These are phyloP conservation scores for Vararia minispora DNA, from an alignment of 768 basidiomycete genomes.

Conservation along the genomic window DNA sequence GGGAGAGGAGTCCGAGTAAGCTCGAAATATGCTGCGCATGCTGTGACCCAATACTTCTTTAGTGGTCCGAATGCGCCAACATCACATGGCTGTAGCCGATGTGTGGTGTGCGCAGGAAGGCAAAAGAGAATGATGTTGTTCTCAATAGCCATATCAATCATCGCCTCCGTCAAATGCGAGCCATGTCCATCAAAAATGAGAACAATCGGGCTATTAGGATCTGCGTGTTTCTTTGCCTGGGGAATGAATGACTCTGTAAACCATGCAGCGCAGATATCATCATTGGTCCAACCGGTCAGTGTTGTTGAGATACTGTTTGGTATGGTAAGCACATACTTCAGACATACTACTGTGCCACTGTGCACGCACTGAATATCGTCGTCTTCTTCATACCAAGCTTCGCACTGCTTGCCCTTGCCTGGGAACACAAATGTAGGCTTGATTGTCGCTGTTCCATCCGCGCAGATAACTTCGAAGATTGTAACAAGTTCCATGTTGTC, in stretches of 20 bases:
- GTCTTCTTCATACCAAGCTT: slow-evolving; percentile 18
- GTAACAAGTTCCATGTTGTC: slow-evolving; percentile 35
- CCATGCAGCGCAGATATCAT: slow-evolving; percentile 25
- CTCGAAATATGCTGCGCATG: too few relatives aligned
- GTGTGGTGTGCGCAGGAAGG: slow-evolving; percentile 31
- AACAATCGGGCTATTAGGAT: slow-evolving; percentile 21
- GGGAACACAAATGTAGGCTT: slow-evolving; percentile 29
- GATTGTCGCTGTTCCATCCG: slow-evolving; percentile 26
- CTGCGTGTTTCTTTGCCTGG: slow-evolving; percentile 19
- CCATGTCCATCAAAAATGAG: slow-evolving; percentile 35
- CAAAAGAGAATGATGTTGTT: slow-evolving; percentile 22
- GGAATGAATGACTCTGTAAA: slow-evolving; percentile 29
- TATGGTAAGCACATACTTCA: slow-evolving; percentile 18
- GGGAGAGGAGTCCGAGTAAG: too few relatives aligned
- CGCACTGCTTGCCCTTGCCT: slow-evolving; percentile 16
- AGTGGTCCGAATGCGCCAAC: slow-evolving; percentile 28
- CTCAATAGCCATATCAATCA: slow-evolving; percentile 18
- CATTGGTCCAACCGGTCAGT: slow-evolving; percentile 32
- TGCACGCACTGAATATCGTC: slow-evolving; percentile 14
- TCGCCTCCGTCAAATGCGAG: slow-evolving; percentile 23
- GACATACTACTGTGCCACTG: not conserved
- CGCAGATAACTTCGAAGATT: slow-evolving; percentile 31
- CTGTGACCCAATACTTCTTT: slow-evolving; percentile 21
- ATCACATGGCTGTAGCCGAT: slow-evolving; percentile 31
- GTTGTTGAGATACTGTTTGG: slow-evolving; percentile 22